phyloP scores from a whole-genome alignment of 2,329 filamentous ascomycete species.

The Fusarium brachygibbosum region DNA sequence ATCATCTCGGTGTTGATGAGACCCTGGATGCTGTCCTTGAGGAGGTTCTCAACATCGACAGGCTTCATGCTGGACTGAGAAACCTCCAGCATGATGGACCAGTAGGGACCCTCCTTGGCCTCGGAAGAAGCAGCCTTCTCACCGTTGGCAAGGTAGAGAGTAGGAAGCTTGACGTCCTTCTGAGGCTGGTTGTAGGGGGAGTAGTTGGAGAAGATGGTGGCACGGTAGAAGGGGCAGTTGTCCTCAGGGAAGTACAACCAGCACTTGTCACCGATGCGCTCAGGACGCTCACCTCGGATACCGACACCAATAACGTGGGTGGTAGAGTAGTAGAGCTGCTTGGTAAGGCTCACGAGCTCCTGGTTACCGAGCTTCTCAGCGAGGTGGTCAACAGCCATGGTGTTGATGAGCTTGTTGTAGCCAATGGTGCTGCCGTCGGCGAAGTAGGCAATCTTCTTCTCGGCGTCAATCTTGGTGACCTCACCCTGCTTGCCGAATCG shows the following conservation, averaged over 20 bases:
- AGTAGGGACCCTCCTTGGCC: constrained; percentile 92
- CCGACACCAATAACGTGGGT: constrained; percentile 98
- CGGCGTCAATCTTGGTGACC: constrained; percentile 88
- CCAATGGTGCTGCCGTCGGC: constrained; percentile 88
- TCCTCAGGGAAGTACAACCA: constrained; percentile 99
- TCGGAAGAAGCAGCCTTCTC: constrained; percentile 80
- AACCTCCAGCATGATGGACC: constrained; percentile 99
- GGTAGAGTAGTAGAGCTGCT: constrained; percentile 95
- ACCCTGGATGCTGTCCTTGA: constrained; percentile 93
- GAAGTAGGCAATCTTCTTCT: constrained; percentile 84
- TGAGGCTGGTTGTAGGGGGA: constrained; percentile 97
- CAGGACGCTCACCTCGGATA: constrained; percentile 89
- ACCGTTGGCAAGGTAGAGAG: constrained; percentile 86
- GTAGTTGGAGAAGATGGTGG: constrained; percentile 99
- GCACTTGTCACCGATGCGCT: constrained; percentile 99
- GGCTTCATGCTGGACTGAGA: constrained; percentile 97
- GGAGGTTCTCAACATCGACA: constrained; percentile 85
- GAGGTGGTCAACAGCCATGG: constrained; percentile 94
- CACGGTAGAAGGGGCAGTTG: constrained; percentile 98
- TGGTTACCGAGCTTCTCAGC: constrained; percentile 89
- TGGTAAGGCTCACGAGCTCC: constrained; percentile 84
- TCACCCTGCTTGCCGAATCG: constrained; percentile 87
- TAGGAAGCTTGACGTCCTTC: constrained; percentile 84
- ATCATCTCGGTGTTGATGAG: constrained; percentile 99
- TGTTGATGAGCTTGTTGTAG: constrained; percentile 94